Evolutionary conservation across 2,329 filamentous ascomycete genomes (phyloP).

Genomic region (Bipolaris gigantea): DNA sequence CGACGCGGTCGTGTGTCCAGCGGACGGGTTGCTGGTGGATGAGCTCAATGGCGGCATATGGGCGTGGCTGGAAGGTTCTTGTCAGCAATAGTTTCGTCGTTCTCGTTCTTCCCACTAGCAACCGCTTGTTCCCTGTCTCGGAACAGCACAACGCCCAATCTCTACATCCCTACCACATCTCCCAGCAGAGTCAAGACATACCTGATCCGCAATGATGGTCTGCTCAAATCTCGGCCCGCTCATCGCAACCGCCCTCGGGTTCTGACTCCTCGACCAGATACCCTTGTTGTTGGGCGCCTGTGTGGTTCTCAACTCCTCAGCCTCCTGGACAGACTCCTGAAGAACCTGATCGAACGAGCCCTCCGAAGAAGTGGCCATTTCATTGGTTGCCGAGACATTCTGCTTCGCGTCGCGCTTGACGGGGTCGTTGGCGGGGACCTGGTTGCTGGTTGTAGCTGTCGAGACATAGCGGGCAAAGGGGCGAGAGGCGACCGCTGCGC

Average conservation of each 20-base stretch:
- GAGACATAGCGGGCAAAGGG: slow-evolving; percentile 30
- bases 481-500: slow-evolving; percentile 22
- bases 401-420: slow-evolving; percentile 52
- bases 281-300: slow-evolving; percentile 86
- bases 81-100: slow-evolving; percentile 24
- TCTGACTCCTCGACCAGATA: slow-evolving; percentile 86
- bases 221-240: slow-evolving; percentile 94
- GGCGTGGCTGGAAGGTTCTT: slow-evolving; percentile 68
- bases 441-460: slow-evolving; percentile 54
- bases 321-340: slow-evolving; percentile 57
- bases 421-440: slow-evolving; percentile 68
- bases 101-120: background rate
- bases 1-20: slow-evolving; percentile 82
- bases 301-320: slow-evolving; percentile 59
- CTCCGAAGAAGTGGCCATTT: slow-evolving; percentile 55
- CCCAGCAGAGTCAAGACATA: slow-evolving; percentile 49
- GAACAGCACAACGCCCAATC: background rate
- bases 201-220: slow-evolving; percentile 90
- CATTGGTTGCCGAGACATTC: slow-evolving; percentile 65
- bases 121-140: background rate
- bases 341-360: slow-evolving; percentile 56
- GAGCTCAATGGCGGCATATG: slow-evolving; percentile 87
- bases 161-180: background rate
- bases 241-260: slow-evolving; percentile 81
- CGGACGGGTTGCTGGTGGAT: slow-evolving; percentile 94